Evolutionary conservation across 441 rosid species (phyloP).

Genomic region (Adansonia rubrostipa): DNA sequence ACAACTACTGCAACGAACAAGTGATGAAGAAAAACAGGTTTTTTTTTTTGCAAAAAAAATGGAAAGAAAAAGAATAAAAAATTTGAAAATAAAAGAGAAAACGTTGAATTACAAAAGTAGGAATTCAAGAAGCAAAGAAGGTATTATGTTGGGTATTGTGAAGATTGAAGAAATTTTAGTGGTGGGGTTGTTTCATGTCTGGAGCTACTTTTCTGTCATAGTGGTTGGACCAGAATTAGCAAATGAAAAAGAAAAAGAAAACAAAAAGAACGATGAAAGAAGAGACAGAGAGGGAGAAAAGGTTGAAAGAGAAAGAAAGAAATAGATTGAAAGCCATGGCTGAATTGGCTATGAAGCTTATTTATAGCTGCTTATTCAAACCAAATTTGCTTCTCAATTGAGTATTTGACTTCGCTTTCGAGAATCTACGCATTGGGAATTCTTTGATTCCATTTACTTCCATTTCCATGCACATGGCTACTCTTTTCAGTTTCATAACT

Average conservation of each 20-base stretch:
- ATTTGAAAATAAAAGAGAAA: neutral
- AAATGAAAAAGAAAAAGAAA: neutral
- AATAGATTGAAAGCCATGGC: neutral
- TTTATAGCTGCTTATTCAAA: constrained; percentile 39
- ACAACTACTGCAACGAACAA: neutral
- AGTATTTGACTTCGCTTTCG: constrained; percentile 9
- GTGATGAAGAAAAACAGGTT: neutral
- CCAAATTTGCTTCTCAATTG: constrained; percentile 26
- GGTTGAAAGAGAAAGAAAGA: neutral
- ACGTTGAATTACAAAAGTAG: neutral
- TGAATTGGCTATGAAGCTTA: neutral
- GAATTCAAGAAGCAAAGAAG: constrained; percentile 18
- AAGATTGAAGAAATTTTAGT: neutral
- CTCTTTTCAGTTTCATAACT: too few relatives aligned
- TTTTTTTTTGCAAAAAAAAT: neutral
- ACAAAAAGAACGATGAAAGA: neutral
- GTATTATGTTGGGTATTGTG: neutral
- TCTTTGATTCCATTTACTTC: neutral
- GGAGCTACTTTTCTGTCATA: neutral
- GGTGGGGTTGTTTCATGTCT: constrained; percentile 6
- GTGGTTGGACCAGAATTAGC: constrained; percentile 3
- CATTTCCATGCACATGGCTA: neutral
- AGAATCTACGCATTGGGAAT: constrained; percentile 7
- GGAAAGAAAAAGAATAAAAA: too few relatives aligned
- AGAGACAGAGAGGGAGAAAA: neutral